Base-by-base conservation (phyloP, 805 yeast genomes). In the Wickerhamiella cacticola region DNA sequence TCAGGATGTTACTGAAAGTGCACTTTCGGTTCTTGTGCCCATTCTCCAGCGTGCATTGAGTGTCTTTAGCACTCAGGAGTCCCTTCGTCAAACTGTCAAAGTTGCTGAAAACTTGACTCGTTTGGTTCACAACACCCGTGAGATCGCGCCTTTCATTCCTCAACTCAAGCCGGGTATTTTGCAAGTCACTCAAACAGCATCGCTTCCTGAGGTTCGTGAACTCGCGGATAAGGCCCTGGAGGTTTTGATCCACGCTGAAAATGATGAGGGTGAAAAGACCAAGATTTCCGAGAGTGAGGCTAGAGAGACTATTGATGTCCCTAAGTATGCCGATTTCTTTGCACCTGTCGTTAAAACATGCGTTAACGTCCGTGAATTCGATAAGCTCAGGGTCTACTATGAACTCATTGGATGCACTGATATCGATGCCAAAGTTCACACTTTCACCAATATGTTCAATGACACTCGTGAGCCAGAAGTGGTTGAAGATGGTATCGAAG, bases 1-100 rank as follows among this genome's bases (percentile, higher is more conserved):
- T 44, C 95, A 98, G 41, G 98, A 92, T 69, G 98, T 89, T 53
- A 92, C 96, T 13, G 97, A 88, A 69, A 94, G 97, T 4, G 94
- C 94, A 3, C 72, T 89, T 57, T 76, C 97, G 7, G 68, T 89
- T 49, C 72, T 89, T 60, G 96, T 85, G 41, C 98, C 98, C 41
- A 88, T 88, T 55, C 75, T 89, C 59, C 87, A 79, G 62, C 85
- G 88, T 63, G 89, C 97, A 2, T 72, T 89, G 60, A 82, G 81
- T 59, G 77, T 82, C 70, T 76, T 89, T 34, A 80, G 95, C 1
- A 82, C 96, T 16, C 96, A 92, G 68, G 97, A 89, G 63, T 94
- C 89, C 65, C 75, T 92, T 58, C 84, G 98, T 70, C 96, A 88
- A 69, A 84, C 97, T 5, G 96, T 89, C 55, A 85, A 87, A 52